These are phyloP conservation scores for Benincasa hispida DNA, from an alignment of 306 rosid species.

Conservation along the genomic window DNA sequence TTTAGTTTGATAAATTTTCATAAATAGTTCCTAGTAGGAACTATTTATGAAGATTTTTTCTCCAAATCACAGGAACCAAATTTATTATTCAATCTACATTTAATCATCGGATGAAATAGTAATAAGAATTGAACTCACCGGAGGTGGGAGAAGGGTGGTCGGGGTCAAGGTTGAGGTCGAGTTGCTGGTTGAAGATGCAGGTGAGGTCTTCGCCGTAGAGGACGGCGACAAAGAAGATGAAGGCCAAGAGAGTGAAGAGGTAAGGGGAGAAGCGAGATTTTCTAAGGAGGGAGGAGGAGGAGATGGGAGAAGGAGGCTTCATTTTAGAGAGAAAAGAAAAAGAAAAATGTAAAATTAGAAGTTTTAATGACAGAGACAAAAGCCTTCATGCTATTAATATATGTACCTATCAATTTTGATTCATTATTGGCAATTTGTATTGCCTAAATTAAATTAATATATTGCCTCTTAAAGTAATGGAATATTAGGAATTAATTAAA, in stretches of 20 bases:
- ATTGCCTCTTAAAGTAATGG: too few species aligned
- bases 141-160: conserved; percentile 18
- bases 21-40: too few species aligned
- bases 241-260: conserved; percentile 50
- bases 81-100: too few species aligned
- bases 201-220: conserved; percentile 61
- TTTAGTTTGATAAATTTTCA: too few species aligned
- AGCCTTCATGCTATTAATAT: neutral
- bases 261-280: conserved; percentile 62
- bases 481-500: neutral
- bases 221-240: conserved; percentile 58
- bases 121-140: conserved; percentile 33
- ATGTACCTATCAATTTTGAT: neutral
- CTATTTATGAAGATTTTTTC: too few species aligned
- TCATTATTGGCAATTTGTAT: neutral
- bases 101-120: neutral
- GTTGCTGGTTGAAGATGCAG: conserved; percentile 51
- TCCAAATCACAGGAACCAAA: too few species aligned
- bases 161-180: conserved; percentile 27
- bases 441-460: neutral
- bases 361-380: neutral
- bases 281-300: conserved; percentile 22
- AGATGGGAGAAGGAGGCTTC: conserved; percentile 38
- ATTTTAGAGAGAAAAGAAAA: conserved; percentile 6
- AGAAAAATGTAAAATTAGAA: neutral